These are phyloP conservation scores for Piper longum DNA, from an alignment of 164 flowering plant species.

Conservation along the genomic window DNA sequence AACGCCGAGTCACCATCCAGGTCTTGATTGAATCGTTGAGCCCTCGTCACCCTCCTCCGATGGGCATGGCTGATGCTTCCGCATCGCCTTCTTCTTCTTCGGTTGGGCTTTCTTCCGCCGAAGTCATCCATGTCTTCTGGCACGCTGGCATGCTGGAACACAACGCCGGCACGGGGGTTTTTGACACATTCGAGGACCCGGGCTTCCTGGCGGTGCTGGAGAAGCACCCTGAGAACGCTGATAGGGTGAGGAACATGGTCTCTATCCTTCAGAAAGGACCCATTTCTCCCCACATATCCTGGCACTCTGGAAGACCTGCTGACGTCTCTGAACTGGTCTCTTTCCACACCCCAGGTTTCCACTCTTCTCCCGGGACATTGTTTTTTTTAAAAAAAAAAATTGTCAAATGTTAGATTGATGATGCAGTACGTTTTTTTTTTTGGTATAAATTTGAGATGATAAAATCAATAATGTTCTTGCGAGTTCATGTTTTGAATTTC, in stretches of 20 bases:
- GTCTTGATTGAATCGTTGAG: background rate
- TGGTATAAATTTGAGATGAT: too few species aligned
- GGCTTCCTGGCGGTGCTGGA: constrained; percentile 76
- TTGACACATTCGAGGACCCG: constrained; percentile 61
- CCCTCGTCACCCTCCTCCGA: background rate
- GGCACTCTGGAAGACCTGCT: constrained; percentile 67
- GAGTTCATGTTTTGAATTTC: too few species aligned
- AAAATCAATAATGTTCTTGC: too few species aligned
- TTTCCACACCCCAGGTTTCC: constrained; percentile 65
- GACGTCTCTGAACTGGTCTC: constrained; percentile 45
- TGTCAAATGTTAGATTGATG: too few species aligned
- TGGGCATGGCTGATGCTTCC: background rate
- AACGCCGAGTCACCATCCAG: too few species aligned
- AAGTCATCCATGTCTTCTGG: constrained; percentile 59
- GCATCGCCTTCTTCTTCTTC: constrained; percentile 8
- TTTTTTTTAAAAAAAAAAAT: background rate
- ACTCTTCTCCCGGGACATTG: too few species aligned
- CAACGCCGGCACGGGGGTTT: constrained; percentile 64
- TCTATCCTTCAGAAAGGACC: constrained; percentile 78
- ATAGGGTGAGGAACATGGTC: constrained; percentile 71
- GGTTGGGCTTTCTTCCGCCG: background rate
- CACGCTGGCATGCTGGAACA: constrained; percentile 77
- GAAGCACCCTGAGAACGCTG: constrained; percentile 80
- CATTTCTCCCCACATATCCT: constrained; percentile 55
- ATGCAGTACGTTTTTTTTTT: too few species aligned